These are phyloP conservation scores for Calonectria leucothoes DNA, from an alignment of 2,329 filamentous ascomycete species.

Conservation along the genomic window DNA sequence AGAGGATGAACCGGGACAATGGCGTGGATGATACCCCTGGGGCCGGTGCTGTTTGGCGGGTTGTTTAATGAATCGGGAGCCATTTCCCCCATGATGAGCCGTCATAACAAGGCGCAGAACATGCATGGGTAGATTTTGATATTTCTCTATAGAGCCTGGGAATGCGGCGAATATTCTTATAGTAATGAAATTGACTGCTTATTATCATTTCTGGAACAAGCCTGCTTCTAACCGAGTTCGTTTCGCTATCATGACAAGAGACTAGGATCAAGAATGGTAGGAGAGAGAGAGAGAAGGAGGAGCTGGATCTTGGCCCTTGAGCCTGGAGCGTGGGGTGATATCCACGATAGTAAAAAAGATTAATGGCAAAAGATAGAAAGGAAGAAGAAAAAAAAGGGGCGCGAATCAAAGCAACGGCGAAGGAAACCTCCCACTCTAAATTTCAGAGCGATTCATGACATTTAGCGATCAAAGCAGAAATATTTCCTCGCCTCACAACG, in stretches of 20 bases:
- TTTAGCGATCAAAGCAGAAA: conserved; percentile 12
- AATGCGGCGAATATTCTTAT: background rate
- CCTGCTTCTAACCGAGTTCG: background rate
- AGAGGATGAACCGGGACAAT: conserved; percentile 60
- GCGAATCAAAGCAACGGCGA: conserved; percentile 6
- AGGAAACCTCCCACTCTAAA: conserved; percentile 31
- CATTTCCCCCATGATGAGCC: background rate
- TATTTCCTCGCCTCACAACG: conserved; percentile 32
- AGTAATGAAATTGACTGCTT: conserved; percentile 11
- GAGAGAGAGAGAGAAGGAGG: background rate
- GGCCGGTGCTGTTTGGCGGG: conserved; percentile 63
- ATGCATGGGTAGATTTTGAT: background rate
- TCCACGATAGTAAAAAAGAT: conserved; percentile 19
- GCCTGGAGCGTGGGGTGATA: background rate
- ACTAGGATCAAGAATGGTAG: background rate
- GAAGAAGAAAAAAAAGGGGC: background rate
- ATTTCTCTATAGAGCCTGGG: background rate
- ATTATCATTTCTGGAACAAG: conserved; percentile 2
- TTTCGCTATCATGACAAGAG: background rate
- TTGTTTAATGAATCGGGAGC: conserved; percentile 34
- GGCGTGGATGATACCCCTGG: conserved; percentile 50
- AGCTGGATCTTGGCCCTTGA: background rate
- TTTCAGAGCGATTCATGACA: conserved; percentile 26
- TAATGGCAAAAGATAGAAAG: conserved; percentile 15
- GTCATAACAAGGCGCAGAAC: background rate